phyloP scores from a whole-genome alignment of 345 rosid genomes.

The Anacardium occidentale region DNA sequence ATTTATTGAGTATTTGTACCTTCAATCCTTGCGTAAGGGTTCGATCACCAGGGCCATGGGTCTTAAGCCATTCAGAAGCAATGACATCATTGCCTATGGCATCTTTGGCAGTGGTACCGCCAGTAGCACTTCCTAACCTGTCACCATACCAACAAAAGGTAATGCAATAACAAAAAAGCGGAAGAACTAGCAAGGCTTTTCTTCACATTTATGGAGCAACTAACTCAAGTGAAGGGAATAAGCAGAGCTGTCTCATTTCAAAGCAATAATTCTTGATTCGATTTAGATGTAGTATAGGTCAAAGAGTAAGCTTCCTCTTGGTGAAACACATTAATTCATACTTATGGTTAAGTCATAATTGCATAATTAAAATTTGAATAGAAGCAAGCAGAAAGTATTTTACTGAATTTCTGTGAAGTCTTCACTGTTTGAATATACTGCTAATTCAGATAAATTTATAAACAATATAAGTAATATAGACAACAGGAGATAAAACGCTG shows the following conservation, averaged over 20 bases:
- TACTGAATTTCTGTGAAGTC: background rate
- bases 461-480: background rate
- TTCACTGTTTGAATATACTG: background rate
- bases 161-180: background rate
- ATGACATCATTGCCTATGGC: conserved; percentile 80
- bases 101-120: conserved; percentile 86
- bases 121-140: conserved; percentile 56
- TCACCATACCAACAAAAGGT: conserved; percentile 8
- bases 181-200: too few relatives aligned
- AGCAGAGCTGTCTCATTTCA: background rate
- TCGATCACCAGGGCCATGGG: conserved; percentile 80
- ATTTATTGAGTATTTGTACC: conserved; percentile 36
- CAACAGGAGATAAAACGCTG: background rate
- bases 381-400: background rate
- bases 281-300: too few relatives aligned
- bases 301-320: too few relatives aligned
- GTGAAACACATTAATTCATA: too few relatives aligned
- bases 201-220: background rate
- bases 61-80: conserved; percentile 76
- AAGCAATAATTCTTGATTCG: background rate
- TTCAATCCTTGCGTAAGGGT: conserved; percentile 88
- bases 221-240: background rate
- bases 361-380: background rate
- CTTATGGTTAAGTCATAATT: background rate
- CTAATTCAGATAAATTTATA: background rate